Conservation (phyloP, 768 basidiomycete species). For the Kwoniella bestiolae region DNA sequence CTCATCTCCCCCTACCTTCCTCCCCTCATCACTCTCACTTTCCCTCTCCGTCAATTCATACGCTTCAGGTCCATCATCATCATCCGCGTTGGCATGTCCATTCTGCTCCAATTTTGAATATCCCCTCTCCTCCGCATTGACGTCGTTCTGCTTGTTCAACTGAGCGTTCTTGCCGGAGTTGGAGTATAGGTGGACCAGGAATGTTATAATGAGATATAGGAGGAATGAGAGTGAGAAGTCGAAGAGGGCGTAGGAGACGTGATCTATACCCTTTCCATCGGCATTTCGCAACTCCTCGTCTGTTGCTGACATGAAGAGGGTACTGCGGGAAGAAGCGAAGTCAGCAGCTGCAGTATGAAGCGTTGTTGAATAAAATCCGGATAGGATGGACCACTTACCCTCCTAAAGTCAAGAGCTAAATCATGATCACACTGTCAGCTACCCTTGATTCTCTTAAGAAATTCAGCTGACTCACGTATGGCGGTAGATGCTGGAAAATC, state of each 20-base stretch:
- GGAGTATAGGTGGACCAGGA: conserved; percentile 70
- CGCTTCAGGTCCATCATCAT: conserved; percentile 38
- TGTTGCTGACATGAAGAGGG: conserved; percentile 90
- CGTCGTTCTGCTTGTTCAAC: neutral
- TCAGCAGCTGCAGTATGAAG: neutral
- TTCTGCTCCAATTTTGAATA: conserved; percentile 36
- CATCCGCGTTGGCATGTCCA: conserved; percentile 10
- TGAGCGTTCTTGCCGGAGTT: conserved; percentile 43
- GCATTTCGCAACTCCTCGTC: conserved; percentile 83
- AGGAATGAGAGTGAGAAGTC: conserved; percentile 72
- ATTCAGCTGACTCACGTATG: conserved; percentile 68
- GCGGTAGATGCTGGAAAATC: conserved; percentile 83
- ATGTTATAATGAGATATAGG: conserved; percentile 72
- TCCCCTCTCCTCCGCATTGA: conserved; percentile 36
- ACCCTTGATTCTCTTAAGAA: neutral
- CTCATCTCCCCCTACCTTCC: conserved; percentile 39
- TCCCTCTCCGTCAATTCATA: conserved; percentile 37
- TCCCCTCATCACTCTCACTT: conserved; percentile 30
- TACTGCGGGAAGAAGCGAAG: conserved; percentile 58
- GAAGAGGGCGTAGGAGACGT: conserved; percentile 84
- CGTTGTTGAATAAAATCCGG: conserved; percentile 4
- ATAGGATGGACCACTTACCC: conserved; percentile 62
- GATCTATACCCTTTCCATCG: conserved; percentile 76
- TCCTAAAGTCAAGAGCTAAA: conserved; percentile 71
- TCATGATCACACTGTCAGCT: neutral